Base-by-base conservation (phyloP, 2,329 filamentous ascomycete species). In the Alternaria arbusti region DNA sequence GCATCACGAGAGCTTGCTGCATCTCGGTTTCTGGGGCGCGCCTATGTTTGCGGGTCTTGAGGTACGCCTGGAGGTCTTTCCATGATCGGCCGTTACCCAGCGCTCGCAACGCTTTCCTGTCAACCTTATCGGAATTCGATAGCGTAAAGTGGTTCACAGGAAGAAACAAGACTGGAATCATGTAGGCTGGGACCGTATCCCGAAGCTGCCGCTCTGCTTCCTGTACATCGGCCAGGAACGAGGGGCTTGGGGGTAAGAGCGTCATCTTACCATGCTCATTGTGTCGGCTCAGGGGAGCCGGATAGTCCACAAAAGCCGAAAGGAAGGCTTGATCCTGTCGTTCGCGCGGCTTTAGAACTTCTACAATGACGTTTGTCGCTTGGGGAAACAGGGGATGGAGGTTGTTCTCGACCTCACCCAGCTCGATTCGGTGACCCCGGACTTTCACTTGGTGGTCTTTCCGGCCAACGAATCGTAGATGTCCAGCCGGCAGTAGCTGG, bases 151-250 rank as follows among this genome's bases (percentile, higher is more conserved):
- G 62, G 32, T 75, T 80, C 40, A 86, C 66, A 0, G 82, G 79
- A 6, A 85, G 80, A 57, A 82, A 84, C 12, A 79, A 78, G 0
- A 76, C 76, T 0, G 84, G 81, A 1, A 82, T 71, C 80, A 82
- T 82, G 66, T 81, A 81, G 13, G 26, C 45, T 4, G 76, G 75
- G 4, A 79, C n/a, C n/a, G n/a, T n/a, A n/a, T n/a, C n/a, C n/a
- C n/a, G n/a, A n/a, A n/a, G n/a, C n/a, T n/a, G n/a, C n/a, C n/a
- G n/a, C n/a, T n/a, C n/a, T n/a, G n/a, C n/a, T n/a, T n/a, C n/a
- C n/a, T n/a, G n/a, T n/a, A n/a, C n/a, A n/a, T n/a, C n/a, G n/a
- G n/a, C n/a, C n/a, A n/a, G n/a, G n/a, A n/a, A n/a, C n/a, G n/a
- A n/a, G n/a, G n/a, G n/a, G n/a, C n/a, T n/a, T n/a, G n/a, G n/a